Base-by-base conservation (phyloP, 768 basidiomycete species). In the Phaffia australis region DNA sequence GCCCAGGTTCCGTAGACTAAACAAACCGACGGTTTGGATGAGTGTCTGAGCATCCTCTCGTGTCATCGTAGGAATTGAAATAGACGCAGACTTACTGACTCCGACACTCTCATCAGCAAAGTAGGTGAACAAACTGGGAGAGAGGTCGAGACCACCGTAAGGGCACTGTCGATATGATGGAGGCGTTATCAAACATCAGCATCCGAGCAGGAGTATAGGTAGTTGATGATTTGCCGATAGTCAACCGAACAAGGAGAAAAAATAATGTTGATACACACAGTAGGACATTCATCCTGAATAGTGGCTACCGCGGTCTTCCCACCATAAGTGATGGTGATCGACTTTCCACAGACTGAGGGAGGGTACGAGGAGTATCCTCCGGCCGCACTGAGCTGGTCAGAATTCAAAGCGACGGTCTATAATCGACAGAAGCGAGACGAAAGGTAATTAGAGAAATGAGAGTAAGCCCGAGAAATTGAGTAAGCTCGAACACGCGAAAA, bases 401-500 rank as follows among this genome's bases (percentile, higher is more conserved):
- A 68, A 42, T 68, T 68, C 48, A 68, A 62, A 30, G 66, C 66
- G 49, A 68, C 66, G 32, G 66, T 68, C 60, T 62, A 35, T 35
- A 19, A 23, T 19, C n/a, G 42, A 27, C 46, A 23, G 5, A 47
- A 15, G n/a, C 23, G 16, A 23, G 30, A 19, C 5, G 19, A n/a
- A 9, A 15, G 27, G 2, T 15, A 47, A 18, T 60, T 46, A 46
- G 42, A 19, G 9, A 11, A 23, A 61, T 2, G 47, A 61, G 23
- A 42, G 60, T 11, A 49, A 23, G 11, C 21, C 18, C 18, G 3
- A 46, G 58, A 69, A 30, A 58, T 63, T 0, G 30, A 52, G 67
- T 67, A 61, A 49, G 54, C 19, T 7, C 25, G 48, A 42, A 23
- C 35, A 32, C 32, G 42, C 58, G 35, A 16, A 8, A 23, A 11